A percentile compares a stretch with the other conserved stretches of the same genome.
Conservation (phyloP, 139 green algal genomes). For the Chlamydomonas incerta region DNA sequence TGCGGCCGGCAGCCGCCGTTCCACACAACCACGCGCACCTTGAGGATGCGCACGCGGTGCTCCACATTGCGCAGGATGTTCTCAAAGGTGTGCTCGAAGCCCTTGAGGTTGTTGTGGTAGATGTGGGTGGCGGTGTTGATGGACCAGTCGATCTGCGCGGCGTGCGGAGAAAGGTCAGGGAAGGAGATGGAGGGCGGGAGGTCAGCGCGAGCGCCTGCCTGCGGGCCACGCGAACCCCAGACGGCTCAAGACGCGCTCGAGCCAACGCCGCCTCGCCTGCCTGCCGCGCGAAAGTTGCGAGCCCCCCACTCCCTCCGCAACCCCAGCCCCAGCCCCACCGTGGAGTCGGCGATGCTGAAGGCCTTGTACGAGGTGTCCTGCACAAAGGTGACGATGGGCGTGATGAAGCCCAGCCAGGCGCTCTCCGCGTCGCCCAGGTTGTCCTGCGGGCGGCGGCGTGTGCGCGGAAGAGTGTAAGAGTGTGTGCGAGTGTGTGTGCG, state of each 20-base stretch:
- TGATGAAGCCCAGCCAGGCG: slow-evolving; percentile 9
- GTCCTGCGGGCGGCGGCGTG: slow-evolving; percentile 31
- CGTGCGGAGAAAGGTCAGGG: too few species aligned
- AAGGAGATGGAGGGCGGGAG: too few species aligned
- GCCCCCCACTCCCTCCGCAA: background rate
- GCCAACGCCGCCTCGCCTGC: too few species aligned
- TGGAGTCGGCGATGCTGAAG: slow-evolving; percentile 13
- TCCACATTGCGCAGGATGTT: slow-evolving; percentile 20
- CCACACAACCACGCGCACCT: too few species aligned
- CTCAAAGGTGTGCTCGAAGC: slow-evolving; percentile 34
- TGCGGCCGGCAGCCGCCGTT: too few species aligned
- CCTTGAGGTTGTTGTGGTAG: slow-evolving; percentile 44
- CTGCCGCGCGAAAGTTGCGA: too few species aligned
- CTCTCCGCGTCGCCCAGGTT: slow-evolving; percentile 21
- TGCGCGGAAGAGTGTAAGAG: background rate
- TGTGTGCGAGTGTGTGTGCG: too few species aligned
- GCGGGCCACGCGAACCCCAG: too few species aligned
- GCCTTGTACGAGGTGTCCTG: slow-evolving; percentile 33
- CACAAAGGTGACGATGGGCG: slow-evolving; percentile 25
- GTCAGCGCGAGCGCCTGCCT: too few species aligned
- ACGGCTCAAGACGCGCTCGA: too few species aligned
- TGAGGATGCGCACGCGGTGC: slow-evolving; percentile 35
- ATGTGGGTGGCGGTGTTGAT: slow-evolving; percentile 34
- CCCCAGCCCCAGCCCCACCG: background rate
- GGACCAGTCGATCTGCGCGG: slow-evolving; percentile 31